A percentile compares a stretch with the other conserved stretches of the same genome.
phyloP scores from a whole-genome alignment of 495 filamentous ascomycete genomes.

The Aspergillus sparsus region DNA sequence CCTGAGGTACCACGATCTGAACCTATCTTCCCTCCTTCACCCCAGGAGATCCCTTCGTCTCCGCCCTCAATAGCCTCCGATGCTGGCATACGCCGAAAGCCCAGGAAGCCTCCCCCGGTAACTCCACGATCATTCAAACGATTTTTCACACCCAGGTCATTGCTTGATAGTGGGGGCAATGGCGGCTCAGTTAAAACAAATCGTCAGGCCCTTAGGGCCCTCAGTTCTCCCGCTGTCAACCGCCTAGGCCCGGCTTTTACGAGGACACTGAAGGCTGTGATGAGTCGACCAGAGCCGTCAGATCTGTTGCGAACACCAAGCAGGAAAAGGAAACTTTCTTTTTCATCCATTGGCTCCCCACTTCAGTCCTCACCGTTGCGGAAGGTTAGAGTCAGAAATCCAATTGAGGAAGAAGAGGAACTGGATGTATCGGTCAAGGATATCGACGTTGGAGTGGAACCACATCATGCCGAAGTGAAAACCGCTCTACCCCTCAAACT shows the following conservation, averaged over 20 bases:
- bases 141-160: conserved; percentile 77
- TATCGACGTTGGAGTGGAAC: conserved; percentile 29
- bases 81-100: conserved; percentile 42
- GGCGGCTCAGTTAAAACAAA: conserved; percentile 51
- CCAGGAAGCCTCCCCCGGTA: conserved; percentile 55
- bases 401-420: conserved; percentile 37
- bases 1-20: conserved; percentile 46
- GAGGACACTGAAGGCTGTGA: conserved; percentile 40
- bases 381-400: conserved; percentile 39
- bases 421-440: conserved; percentile 35
- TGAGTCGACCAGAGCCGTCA: conserved; percentile 32
- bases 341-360: conserved; percentile 52
- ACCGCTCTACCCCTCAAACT: conserved; percentile 26
- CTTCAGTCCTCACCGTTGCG: conserved; percentile 58
- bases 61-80: conserved; percentile 51
- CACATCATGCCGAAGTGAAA: conserved; percentile 19
- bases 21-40: conserved; percentile 39
- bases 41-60: conserved; percentile 47
- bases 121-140: conserved; percentile 73
- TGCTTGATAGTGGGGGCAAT: conserved; percentile 45
- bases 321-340: conserved; percentile 47
- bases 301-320: conserved; percentile 40
- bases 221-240: conserved; percentile 65
- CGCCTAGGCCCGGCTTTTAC: conserved; percentile 52
- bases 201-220: conserved; percentile 67